phyloP scores from a whole-genome alignment of 768 basidiomycete species.

The Trichaptum fuscoviolaceum region DNA sequence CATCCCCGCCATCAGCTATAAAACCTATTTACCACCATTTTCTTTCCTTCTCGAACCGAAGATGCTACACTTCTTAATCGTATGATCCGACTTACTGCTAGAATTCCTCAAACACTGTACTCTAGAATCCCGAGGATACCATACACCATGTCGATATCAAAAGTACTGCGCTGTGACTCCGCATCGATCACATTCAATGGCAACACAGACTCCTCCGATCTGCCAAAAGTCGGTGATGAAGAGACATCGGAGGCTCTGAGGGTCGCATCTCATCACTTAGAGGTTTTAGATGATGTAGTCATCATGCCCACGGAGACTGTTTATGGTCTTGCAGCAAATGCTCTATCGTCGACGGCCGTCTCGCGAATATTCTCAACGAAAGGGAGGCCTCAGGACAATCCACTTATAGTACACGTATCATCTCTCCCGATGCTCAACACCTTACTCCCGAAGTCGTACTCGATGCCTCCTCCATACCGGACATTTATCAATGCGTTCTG shows the following conservation, averaged over 20 bases:
- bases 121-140: background rate
- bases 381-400: conserved; percentile 92
- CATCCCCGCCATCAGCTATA: background rate
- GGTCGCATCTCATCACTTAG: conserved; percentile 50
- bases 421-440: conserved; percentile 74
- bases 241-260: conserved; percentile 51
- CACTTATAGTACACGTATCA: conserved; percentile 94
- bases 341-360: conserved; percentile 59
- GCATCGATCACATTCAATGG: conserved; percentile 51
- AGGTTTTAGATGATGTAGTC: conserved; percentile 22
- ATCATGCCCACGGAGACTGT: conserved; percentile 87
- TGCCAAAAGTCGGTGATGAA: conserved; percentile 43
- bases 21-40: background rate
- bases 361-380: conserved; percentile 81
- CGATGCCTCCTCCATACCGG: conserved; percentile 59
- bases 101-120: background rate
- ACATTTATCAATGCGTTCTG: conserved; percentile 80
- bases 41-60: background rate
- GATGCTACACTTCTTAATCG: background rate
- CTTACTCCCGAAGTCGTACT: conserved; percentile 64
- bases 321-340: conserved; percentile 92
- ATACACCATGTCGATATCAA: conserved; percentile 20
- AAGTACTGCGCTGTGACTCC: conserved; percentile 58
- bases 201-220: conserved; percentile 25
- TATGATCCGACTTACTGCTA: background rate